Evolutionary conservation across 768 basidiomycete genomes (phyloP).

Genomic region (Psilocybe cubensis): DNA sequence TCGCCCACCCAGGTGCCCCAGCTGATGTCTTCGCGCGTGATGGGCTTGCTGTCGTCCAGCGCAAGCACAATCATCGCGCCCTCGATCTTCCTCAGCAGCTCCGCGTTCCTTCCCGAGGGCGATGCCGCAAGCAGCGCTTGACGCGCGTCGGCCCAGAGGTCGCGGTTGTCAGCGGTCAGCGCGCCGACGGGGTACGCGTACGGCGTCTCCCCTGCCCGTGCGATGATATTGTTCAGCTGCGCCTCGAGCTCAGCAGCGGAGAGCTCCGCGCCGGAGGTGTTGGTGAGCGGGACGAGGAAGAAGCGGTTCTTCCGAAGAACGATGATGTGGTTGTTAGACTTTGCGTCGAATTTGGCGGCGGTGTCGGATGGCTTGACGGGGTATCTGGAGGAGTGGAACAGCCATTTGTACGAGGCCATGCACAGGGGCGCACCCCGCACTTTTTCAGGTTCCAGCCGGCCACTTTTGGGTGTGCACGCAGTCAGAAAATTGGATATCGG

Average conservation of each 20-base stretch:
- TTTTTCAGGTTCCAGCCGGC: slow-evolving; percentile 87
- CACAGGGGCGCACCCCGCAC: slow-evolving; percentile 76
- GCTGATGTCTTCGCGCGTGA: slow-evolving; percentile 81
- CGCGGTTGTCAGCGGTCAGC: slow-evolving; percentile 87
- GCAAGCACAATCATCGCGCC: slow-evolving; percentile 88
- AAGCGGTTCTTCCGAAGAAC: slow-evolving; percentile 92
- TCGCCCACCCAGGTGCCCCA: slow-evolving; percentile 90
- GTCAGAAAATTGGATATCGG: neutral
- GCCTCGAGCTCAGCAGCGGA: slow-evolving; percentile 83
- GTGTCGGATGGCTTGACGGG: slow-evolving; percentile 85
- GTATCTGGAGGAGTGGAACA: slow-evolving; percentile 95
- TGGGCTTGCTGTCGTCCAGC: slow-evolving; percentile 81
- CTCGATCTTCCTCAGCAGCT: slow-evolving; percentile 78
- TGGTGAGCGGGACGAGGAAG: slow-evolving; percentile 77
- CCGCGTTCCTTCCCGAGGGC: slow-evolving; percentile 56
- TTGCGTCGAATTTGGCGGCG: slow-evolving; percentile 78
- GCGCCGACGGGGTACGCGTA: slow-evolving; percentile 67
- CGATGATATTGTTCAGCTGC: slow-evolving; percentile 75
- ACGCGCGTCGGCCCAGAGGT: slow-evolving; percentile 82
- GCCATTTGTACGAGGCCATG: slow-evolving; percentile 95
- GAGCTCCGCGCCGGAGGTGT: slow-evolving; percentile 67
- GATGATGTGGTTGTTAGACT: slow-evolving; percentile 82
- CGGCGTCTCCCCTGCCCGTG: slow-evolving; percentile 53
- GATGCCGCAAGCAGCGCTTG: slow-evolving; percentile 66
- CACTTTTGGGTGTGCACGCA: slow-evolving; percentile 48